These are phyloP conservation scores for Pyrenophora teres DNA, from an alignment of 2,329 filamentous ascomycete species.

Conservation along the genomic window DNA sequence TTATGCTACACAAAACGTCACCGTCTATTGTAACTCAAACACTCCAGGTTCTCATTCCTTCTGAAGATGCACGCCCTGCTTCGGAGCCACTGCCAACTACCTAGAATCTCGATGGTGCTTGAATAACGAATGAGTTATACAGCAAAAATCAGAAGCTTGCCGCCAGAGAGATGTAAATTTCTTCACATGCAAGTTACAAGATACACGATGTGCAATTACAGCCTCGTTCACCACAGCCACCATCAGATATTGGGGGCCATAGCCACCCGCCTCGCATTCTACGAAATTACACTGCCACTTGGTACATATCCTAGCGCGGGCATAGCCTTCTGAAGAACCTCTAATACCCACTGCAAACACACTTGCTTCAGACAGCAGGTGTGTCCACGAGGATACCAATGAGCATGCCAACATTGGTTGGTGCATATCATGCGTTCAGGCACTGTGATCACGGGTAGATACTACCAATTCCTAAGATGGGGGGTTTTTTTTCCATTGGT, in stretches of 20 bases:
- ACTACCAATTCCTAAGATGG: too few species aligned
- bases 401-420: too few species aligned
- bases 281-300: neutral
- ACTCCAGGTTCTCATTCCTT: neutral
- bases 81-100: neutral
- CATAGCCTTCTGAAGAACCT: too few species aligned
- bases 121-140: neutral
- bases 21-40: neutral
- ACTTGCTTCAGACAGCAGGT: too few species aligned
- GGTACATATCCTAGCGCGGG: neutral
- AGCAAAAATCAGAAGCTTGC: neutral
- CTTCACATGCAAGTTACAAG: neutral
- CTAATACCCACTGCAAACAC: too few species aligned
- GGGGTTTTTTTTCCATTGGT: too few species aligned
- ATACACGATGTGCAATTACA: neutral
- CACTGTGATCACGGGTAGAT: too few species aligned
- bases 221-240: neutral
- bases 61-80: neutral
- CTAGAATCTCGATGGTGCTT: neutral
- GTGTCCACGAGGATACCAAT: too few species aligned
- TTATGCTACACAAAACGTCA: conserved; percentile 6
- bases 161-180: neutral
- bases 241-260: neutral
- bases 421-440: too few species aligned
- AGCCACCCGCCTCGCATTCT: neutral